Percentiles rank a stretch among this genome's conserved stretches.
Conservation (phyloP, 2,329 filamentous ascomycete genomes). For the Bretziella fagacearum region DNA sequence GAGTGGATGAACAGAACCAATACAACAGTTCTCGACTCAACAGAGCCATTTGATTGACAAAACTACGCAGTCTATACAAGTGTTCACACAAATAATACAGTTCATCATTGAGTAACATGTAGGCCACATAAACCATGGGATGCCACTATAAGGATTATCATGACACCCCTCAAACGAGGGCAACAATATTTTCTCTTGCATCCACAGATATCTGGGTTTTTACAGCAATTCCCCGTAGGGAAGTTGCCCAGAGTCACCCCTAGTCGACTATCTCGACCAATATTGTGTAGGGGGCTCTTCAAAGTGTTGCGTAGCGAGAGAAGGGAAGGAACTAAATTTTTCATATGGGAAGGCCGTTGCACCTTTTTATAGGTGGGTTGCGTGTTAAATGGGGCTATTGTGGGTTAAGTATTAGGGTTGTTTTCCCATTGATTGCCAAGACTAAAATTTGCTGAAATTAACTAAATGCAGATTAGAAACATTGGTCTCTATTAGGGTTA, state of each 20-base stretch:
- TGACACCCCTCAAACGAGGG: conserved; percentile 30
- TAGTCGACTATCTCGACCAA: not conserved
- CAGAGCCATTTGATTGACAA: too few species aligned
- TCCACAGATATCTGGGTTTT: conserved; percentile 13
- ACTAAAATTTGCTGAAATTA: too few species aligned
- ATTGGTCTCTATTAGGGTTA: not conserved
- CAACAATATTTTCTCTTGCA: conserved; percentile 24
- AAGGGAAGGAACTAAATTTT: conserved; percentile 16
- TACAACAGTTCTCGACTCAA: too few species aligned
- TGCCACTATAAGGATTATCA: conserved; percentile 24
- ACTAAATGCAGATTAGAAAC: not conserved
- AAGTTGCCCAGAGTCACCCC: conserved; percentile 14
- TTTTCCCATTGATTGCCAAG: not conserved
- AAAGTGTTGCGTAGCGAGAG: conserved; percentile 21
- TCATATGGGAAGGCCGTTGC: not conserved
- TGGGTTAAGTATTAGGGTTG: not conserved
- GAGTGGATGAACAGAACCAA: too few species aligned
- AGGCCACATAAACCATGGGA: conserved; percentile 29
- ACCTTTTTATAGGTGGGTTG: conserved; percentile 7
- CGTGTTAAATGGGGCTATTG: not conserved
- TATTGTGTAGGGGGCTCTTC: conserved; percentile 11
- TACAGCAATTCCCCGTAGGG: conserved; percentile 8
- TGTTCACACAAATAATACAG: not conserved
- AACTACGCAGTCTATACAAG: too few species aligned
- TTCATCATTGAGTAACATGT: conserved; percentile 19